Conservation (phyloP, 169 alveolate species). For the Toxoplasma gondii region DNA sequence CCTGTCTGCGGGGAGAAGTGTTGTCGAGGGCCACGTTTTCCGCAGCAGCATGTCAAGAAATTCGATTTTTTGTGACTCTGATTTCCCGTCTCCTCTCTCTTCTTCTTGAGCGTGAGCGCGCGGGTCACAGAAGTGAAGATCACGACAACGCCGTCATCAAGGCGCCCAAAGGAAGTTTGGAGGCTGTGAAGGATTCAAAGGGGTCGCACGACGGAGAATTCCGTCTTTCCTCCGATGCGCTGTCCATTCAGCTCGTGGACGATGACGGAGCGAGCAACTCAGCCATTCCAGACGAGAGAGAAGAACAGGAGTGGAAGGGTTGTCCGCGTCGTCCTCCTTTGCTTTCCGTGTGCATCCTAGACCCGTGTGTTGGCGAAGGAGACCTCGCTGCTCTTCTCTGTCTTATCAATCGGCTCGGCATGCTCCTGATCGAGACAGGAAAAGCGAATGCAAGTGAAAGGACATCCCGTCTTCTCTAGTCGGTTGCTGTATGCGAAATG, state of each 20-base stretch:
- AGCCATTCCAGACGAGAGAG: neutral
- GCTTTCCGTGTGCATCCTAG: neutral
- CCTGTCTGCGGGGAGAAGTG: neutral
- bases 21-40: neutral
- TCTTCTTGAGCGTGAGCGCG: neutral
- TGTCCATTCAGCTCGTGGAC: neutral
- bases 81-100: neutral
- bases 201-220: neutral
- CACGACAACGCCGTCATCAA: neutral
- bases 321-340: neutral
- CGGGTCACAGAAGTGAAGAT: neutral
- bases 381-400: constrained; percentile 11
- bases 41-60: neutral
- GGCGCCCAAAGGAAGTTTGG: neutral
- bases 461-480: neutral
- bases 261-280: neutral
- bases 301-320: neutral
- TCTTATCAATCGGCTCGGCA: constrained; percentile 22
- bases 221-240: constrained; percentile 27
- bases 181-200: neutral
- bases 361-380: constrained; percentile 4
- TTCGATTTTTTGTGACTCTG: neutral
- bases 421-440: neutral
- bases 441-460: neutral
- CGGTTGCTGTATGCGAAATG: too few species aligned